phyloP scores from a whole-genome alignment of 2,329 filamentous ascomycete genomes.

The Cercospora brassicicola region DNA sequence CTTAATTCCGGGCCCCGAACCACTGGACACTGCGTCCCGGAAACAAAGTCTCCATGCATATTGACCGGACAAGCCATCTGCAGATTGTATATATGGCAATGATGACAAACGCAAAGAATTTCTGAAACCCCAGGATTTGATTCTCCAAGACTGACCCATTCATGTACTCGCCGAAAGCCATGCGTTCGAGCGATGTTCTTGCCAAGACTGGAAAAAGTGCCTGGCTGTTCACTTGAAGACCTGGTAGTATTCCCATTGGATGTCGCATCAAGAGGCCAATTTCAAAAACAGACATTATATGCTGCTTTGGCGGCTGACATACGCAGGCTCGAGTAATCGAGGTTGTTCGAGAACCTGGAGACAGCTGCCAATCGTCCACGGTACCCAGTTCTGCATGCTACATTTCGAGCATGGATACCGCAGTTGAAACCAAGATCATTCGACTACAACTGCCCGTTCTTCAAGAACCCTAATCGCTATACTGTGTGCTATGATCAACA shows the following conservation, averaged over 20 bases:
- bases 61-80: neutral
- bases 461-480: neutral
- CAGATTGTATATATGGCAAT: neutral
- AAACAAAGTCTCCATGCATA: neutral
- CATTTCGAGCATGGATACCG: neutral
- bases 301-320: neutral
- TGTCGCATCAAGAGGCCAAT: too few relatives aligned
- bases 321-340: neutral
- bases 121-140: too few relatives aligned
- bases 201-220: neutral
- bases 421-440: neutral
- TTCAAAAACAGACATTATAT: too few relatives aligned
- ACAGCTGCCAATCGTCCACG: neutral
- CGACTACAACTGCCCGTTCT: neutral
- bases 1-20: neutral
- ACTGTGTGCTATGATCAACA: neutral
- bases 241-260: neutral
- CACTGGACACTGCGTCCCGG: neutral
- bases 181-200: neutral
- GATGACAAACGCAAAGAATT: neutral
- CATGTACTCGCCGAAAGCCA: neutral
- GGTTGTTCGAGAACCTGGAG: neutral
- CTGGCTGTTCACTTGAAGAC: neutral
- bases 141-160: neutral
- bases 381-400: neutral